Evolutionary conservation across 83 land plant genomes (phyloP), one percentile per base, ranked within the genome.

Genomic region (Larix sibirica): DNA sequence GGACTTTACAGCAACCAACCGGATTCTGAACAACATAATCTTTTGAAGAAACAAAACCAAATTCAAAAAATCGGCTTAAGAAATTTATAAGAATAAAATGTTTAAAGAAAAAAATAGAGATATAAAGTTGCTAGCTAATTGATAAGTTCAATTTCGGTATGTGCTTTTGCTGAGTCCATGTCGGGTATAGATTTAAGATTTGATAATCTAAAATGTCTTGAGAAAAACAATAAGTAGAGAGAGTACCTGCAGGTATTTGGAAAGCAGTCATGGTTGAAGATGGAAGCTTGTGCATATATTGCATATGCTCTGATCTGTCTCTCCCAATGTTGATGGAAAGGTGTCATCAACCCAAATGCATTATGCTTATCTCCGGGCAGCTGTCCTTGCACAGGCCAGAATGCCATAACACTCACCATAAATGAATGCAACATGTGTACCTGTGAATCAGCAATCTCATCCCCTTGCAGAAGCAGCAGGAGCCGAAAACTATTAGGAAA

Each of bases 251-350:
- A 86, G 9, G 91, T 96, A 85, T 96, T 96, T 3, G 99, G 99
- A 5, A 96, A 90, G 86, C 99, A 96, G 79, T 96, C 99, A 68
- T 96, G 99, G 83, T 96, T 96, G 88, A 96, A 92, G 42, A 96
- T 82, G 3, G 98, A 90, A 60, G 99, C 98, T 14, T 85, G 91
- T 8, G 92, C 91, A 71, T 95, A 96, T 17, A 95, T 81, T 9
- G 89, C 99, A 77, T 96, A 96, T 9, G 93, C 99, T 56, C 99
- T 84, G 3, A 91, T 92, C 59, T 83, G 75, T 42, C 95, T 80
- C 84, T 88, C 91, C 33, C 80, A 87, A 59, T 54, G 44, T 14
- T 82, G 83, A 36, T 58, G 70, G 21, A 84, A 70, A 33, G 94
- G 91, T 61, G 93, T 95, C 98, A 95, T 95, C 44, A 96, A 62